Evolutionary conservation across 1,139 yeast genomes (phyloP).

Genomic region (Magnusiomyces fungicola): DNA sequence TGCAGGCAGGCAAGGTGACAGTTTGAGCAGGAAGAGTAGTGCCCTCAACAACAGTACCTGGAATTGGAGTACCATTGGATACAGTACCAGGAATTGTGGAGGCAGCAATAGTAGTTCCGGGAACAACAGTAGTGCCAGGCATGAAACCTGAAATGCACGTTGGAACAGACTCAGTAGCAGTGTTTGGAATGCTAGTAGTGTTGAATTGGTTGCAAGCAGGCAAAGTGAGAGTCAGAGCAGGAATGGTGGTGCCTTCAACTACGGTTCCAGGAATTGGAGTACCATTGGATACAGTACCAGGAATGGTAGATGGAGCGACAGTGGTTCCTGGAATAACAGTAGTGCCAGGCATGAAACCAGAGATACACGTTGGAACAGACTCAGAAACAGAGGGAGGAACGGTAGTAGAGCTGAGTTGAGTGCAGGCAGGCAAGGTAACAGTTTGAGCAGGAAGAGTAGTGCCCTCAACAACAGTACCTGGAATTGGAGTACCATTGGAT

Average conservation of each 20-base stretch:
- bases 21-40: slow-evolving; percentile 5
- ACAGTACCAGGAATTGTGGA: slow-evolving; percentile 6
- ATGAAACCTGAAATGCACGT: neutral
- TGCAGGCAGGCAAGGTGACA: slow-evolving; percentile 10
- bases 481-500: slow-evolving; percentile 5
- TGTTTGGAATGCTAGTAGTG: slow-evolving; percentile 3
- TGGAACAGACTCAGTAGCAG: neutral
- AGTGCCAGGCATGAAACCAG: slow-evolving; percentile 9
- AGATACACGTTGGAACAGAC: slow-evolving; percentile 1
- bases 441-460: slow-evolving; percentile 5
- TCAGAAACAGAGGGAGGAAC: slow-evolving; percentile 2
- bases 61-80: slow-evolving; percentile 5
- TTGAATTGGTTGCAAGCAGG: slow-evolving; percentile 8
- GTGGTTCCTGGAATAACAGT: slow-evolving; percentile 9
- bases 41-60: slow-evolving; percentile 10
- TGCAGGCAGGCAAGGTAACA: slow-evolving; percentile 10
- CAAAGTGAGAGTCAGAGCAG: slow-evolving; percentile 5
- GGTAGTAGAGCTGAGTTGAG: slow-evolving; percentile 5
- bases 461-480: slow-evolving; percentile 10
- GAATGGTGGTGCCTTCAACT: neutral
- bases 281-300: slow-evolving; percentile 5
- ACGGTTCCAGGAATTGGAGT: slow-evolving; percentile 3
- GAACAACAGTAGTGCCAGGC: slow-evolving; percentile 9
- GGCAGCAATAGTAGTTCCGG: slow-evolving; percentile 11
- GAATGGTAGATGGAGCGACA: slow-evolving; percentile 2